These are phyloP conservation scores for Nicotiana tabacum DNA, from an alignment of 257 asterid species.

Conservation along the genomic window DNA sequence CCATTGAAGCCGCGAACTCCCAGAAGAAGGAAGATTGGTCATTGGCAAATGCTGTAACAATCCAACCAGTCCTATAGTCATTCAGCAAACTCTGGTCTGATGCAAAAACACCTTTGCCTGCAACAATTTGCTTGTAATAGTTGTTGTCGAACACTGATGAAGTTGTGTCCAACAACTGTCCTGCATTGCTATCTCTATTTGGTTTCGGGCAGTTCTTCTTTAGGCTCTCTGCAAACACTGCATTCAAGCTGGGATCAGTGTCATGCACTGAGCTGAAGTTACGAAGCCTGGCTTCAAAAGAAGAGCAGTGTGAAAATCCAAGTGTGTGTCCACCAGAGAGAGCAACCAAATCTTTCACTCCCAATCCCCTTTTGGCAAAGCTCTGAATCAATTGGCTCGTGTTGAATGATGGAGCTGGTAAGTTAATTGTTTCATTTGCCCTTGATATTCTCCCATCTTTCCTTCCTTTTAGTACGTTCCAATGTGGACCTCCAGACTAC, in stretches of 20 bases:
- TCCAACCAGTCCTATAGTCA: constrained; percentile 50
- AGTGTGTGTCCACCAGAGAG: constrained; percentile 74
- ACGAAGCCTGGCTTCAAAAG: constrained; percentile 57
- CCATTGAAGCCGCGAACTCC: constrained; percentile 58
- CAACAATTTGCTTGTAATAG: constrained; percentile 39
- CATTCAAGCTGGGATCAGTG: constrained; percentile 53
- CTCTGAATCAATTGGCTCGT: constrained; percentile 48
- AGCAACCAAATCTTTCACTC: constrained; percentile 53
- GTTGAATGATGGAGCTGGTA: constrained; percentile 61
- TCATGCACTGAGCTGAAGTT: constrained; percentile 54
- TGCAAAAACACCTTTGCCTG: constrained; percentile 50
- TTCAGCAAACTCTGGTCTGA: constrained; percentile 56
- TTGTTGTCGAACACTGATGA: constrained; percentile 53
- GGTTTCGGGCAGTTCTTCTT: constrained; percentile 44
- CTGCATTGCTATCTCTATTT: constrained; percentile 43
- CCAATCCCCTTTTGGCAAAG: constrained; percentile 52
- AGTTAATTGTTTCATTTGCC: constrained; percentile 60
- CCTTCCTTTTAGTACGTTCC: constrained; percentile 62
- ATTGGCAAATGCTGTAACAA: constrained; percentile 52
- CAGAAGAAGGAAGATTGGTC: constrained; percentile 42
- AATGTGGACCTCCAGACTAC: constrained; percentile 64
- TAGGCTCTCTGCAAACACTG: constrained; percentile 34
- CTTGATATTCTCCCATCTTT: constrained; percentile 58
- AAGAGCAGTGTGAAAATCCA: constrained; percentile 83
- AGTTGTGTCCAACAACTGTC: constrained; percentile 58